Percentiles rank a stretch among this genome's conserved stretches.
These are phyloP conservation scores for Ramularia endophylla DNA, from an alignment of 2,329 filamentous ascomycete genomes.

Conservation along the genomic window DNA sequence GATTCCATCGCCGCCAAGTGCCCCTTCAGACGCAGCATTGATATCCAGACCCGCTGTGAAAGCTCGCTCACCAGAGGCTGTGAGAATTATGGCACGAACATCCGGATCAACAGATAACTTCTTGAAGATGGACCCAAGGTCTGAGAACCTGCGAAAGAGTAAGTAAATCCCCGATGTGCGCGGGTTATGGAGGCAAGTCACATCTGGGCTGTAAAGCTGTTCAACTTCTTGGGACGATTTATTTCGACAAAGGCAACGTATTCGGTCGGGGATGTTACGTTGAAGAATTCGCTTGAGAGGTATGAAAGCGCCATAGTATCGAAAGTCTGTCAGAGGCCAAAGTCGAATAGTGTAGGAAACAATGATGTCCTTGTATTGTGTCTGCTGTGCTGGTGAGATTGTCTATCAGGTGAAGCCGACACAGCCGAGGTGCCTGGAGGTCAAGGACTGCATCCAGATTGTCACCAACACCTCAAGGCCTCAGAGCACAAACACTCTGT, in stretches of 20 bases:
- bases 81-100: slow-evolving; percentile 71
- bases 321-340: too few relatives aligned
- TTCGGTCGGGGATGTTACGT: slow-evolving; percentile 59
- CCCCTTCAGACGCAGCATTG: slow-evolving; percentile 12
- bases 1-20: slow-evolving; percentile 5
- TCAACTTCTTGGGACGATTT: slow-evolving; percentile 78
- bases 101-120: slow-evolving; percentile 65
- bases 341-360: background rate
- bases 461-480: too few relatives aligned
- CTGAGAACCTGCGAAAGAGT: too few relatives aligned
- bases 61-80: slow-evolving; percentile 66
- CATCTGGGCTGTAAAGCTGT: slow-evolving; percentile 71
- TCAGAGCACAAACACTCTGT: too few relatives aligned
- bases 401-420: too few relatives aligned
- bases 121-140: slow-evolving; percentile 66
- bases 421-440: too few relatives aligned
- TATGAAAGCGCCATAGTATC: slow-evolving; percentile 12
- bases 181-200: too few relatives aligned
- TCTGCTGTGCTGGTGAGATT: too few relatives aligned
- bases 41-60: slow-evolving; percentile 78
- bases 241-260: slow-evolving; percentile 85
- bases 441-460: too few relatives aligned
- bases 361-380: background rate
- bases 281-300: slow-evolving; percentile 18
- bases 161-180: too few relatives aligned